Evolutionary conservation across 768 basidiomycete species (phyloP), one percentile per base, ranked within the genome.

Genomic region (Calocybe indica): DNA sequence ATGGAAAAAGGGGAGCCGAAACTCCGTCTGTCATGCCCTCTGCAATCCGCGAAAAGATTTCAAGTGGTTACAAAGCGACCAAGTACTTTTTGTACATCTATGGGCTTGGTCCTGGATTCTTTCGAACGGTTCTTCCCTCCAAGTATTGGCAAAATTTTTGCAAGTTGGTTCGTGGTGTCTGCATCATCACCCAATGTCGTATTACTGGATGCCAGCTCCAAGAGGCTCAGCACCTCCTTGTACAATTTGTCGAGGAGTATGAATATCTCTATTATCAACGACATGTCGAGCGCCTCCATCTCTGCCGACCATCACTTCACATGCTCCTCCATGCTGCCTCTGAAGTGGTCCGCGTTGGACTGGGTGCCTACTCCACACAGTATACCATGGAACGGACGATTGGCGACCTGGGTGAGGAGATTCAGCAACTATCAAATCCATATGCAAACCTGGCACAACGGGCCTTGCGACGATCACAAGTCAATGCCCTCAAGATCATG

Each of bases 261-360:
- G 67, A 74, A 52, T 22, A 43, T 0, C 48, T 71, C 0, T 73
- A 73, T 46, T 62, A 60, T 32, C 60, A 66, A 29, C 22, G 56
- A 32, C 2, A 58, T 35, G 2, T 49, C 0, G 51, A 52, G 12
- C 48, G 50, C 0, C 38, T 75, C 1, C 72, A 74, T 43, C 67
- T 71, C 37, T 42, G 55, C 2, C 61, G 56, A 2, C 69, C 52
- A n/a, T 56, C 59, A 33, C 39, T 73, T 10, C 69, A 72, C 46
- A 45, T 50, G 0, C 46, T 66, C 5, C n/a, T 55, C 1, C 72
- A 73, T 48, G 34, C 60, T 6, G 52, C 47, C 4, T 44, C 47
- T 0, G 63, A 73, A 47, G 43, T 54, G 43, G 5, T 38, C 4
- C 54, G 56, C 5, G 14, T 62, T 29, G 66, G 67, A 0, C 58